Evolutionary conservation across 2,329 filamentous ascomycete species (phyloP).

Genomic region (Aspergillus clavatus): DNA sequence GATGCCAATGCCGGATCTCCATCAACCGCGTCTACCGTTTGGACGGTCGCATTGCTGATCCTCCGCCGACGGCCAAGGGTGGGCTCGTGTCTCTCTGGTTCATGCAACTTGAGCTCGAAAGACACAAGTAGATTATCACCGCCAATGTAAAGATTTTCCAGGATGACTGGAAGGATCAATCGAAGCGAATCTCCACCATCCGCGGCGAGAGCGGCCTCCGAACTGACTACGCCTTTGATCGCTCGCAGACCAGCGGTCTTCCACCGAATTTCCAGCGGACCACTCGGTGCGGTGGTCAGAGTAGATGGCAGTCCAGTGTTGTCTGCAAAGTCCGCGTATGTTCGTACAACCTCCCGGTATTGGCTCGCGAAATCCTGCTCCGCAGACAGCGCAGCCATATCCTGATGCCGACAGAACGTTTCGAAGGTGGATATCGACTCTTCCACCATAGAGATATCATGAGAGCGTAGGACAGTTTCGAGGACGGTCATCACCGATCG

Average conservation of each 20-base stretch:
- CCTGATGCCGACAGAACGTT: slow-evolving; percentile 82
- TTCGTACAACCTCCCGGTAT: slow-evolving; percentile 74
- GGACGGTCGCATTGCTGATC: slow-evolving; percentile 73
- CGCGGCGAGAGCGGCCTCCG: slow-evolving; percentile 72
- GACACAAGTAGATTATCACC: slow-evolving; percentile 60
- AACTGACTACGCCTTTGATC: slow-evolving; percentile 73
- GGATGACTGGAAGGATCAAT: slow-evolving; percentile 74
- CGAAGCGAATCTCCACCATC: slow-evolving; percentile 71
- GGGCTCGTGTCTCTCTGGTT: slow-evolving; percentile 63
- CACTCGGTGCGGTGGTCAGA: slow-evolving; percentile 55
- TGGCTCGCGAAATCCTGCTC: slow-evolving; percentile 78
- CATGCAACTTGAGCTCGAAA: slow-evolving; percentile 62
- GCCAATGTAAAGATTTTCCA: slow-evolving; percentile 75
- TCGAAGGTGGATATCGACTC: slow-evolving; percentile 82
- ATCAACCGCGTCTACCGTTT: slow-evolving; percentile 64
- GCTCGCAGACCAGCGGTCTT: slow-evolving; percentile 69
- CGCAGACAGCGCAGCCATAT: slow-evolving; percentile 76
- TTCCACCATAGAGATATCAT: slow-evolving; percentile 89
- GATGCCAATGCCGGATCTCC: slow-evolving; percentile 63
- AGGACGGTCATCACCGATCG: slow-evolving; percentile 80
- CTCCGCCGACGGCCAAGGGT: slow-evolving; percentile 62
- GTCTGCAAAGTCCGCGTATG: slow-evolving; percentile 76
- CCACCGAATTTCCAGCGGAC: slow-evolving; percentile 74
- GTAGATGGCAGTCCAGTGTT: slow-evolving; percentile 45
- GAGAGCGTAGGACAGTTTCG: slow-evolving; percentile 73